Base-by-base conservation (phyloP, 352 stramenopile species). In the Phytophthora lateralis region DNA sequence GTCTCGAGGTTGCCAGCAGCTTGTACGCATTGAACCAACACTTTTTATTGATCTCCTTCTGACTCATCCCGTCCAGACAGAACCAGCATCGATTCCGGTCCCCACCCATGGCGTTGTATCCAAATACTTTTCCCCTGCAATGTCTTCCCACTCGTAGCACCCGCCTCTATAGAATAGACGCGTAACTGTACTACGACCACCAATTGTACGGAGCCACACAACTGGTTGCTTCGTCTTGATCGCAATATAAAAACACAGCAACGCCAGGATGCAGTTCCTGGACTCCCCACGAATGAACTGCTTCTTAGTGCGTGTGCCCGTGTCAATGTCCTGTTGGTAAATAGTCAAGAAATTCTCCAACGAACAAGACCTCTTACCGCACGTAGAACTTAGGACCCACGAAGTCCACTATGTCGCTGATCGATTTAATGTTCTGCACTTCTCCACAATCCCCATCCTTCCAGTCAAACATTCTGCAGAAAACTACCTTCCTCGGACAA, bases 241-340 rank as follows among this genome's bases (percentile, higher is more conserved):
- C 3, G 38, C 46, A 3, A 64, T 26, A 39, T 48, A 53, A 15
- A 64, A 59, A n/a, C n/a, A n/a, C n/a, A n/a, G n/a, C n/a, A n/a
- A n/a, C n/a, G 32, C 47, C 39, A 65, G 32, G 4, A 65, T 43
- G 26, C 49, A 56, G n/a, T 64, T 41, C 56, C 56, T 48, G 56
- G 21, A 42, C 38, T 64, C 32, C 56, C 56, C 47, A 47, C 20
- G 9, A 52, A 64, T 24, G 20, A 64, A 53, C 39, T 52, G 56
- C 15, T 47, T 42, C 12, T 39, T 37, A 9, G 12, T 4, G 4
- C 10, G 4, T 18, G 12, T 26, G 6, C 12, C 14, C 3, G 15
- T 18, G 8, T 27, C 8, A 8, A 63, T 15, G 6, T 51, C 46
- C 9, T 29, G 10, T 18, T 41, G n/a, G 20, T 46, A 47, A 7